Evolutionary conservation across 768 basidiomycete species (phyloP).

Genomic region (Termitomyces titanicus): DNA sequence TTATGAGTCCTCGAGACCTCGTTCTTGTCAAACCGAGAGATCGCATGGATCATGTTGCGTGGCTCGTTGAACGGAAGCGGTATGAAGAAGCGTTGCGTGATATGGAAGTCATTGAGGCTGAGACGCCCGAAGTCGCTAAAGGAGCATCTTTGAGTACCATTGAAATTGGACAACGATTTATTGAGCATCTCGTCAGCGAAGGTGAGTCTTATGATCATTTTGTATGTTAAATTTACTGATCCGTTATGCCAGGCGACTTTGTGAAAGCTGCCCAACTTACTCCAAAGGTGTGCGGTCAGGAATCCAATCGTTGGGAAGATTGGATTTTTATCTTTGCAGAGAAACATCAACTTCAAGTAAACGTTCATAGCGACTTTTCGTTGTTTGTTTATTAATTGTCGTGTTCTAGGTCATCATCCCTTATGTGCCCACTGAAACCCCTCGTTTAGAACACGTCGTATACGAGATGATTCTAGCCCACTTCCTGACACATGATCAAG

Average conservation of each 20-base stretch:
- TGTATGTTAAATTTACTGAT: neutral
- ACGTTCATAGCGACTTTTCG: neutral
- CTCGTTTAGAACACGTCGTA: constrained; percentile 76
- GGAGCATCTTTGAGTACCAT: constrained; percentile 46
- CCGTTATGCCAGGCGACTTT: constrained; percentile 41
- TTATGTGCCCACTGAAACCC: constrained; percentile 78
- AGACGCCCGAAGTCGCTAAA: constrained; percentile 23
- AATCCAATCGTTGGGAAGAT: constrained; percentile 87
- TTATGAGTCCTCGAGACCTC: constrained; percentile 82
- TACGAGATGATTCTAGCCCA: constrained; percentile 96
- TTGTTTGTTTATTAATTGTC: constrained; percentile 2
- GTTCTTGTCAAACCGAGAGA: constrained; percentile 88
- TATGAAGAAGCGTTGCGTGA: constrained; percentile 89
- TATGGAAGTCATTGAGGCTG: constrained; percentile 63
- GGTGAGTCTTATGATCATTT: constrained; percentile 39
- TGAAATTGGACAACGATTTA: constrained; percentile 82
- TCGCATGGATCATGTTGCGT: constrained; percentile 82
- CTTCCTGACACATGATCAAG: constrained; percentile 73
- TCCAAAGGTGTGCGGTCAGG: constrained; percentile 80
- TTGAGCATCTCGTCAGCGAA: constrained; percentile 79
- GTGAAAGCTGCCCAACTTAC: constrained; percentile 77
- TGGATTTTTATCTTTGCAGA: constrained; percentile 93
- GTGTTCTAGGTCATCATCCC: constrained; percentile 75
- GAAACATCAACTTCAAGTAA: constrained; percentile 72
- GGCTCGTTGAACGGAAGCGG: constrained; percentile 82